Percentiles rank a stretch among this genome's conserved stretches.
Conservation (phyloP, 257 asterid genomes). For the Forsythia viridissima region DNA sequence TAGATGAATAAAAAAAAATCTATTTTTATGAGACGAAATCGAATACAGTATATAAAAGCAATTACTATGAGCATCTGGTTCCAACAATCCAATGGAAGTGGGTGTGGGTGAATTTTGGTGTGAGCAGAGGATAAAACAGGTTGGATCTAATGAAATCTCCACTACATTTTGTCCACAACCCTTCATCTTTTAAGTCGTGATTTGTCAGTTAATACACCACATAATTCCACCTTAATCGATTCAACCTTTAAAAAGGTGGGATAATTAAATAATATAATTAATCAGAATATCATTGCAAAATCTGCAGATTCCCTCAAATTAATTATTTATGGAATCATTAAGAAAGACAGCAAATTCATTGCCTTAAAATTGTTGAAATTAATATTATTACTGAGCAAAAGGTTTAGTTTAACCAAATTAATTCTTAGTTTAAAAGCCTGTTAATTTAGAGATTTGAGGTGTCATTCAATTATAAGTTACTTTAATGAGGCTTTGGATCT, state of each 20-base stretch:
- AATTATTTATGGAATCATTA: conserved; percentile 22
- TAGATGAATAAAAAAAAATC: too few species aligned
- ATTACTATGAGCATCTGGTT: too few species aligned
- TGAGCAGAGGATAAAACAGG: conserved; percentile 18
- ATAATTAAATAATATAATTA: conserved; percentile 19
- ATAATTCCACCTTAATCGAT: conserved; percentile 33
- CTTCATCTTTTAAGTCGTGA: conserved; percentile 26
- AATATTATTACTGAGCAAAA: not conserved
- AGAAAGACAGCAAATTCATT: conserved; percentile 25
- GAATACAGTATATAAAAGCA: too few species aligned
- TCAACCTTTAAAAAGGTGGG: conserved; percentile 2
- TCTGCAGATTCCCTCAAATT: conserved; percentile 41
- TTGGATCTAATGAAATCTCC: conserved; percentile 49
- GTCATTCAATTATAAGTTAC: not conserved
- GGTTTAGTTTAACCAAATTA: conserved; percentile 8
- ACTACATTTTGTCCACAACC: conserved; percentile 47
- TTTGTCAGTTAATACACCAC: conserved; percentile 36
- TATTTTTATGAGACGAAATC: too few species aligned
- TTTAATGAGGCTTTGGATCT: conserved; percentile 20
- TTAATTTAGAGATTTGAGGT: conserved; percentile 19
- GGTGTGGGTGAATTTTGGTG: not conserved
- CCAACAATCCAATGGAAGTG: too few species aligned
- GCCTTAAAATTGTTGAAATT: not conserved
- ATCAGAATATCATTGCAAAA: conserved; percentile 40
- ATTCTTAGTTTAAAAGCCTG: not conserved